These are phyloP conservation scores for Anthracocystis panici-leucophaei DNA, from an alignment of 1,284 basidiomycete species.

Conservation along the genomic window DNA sequence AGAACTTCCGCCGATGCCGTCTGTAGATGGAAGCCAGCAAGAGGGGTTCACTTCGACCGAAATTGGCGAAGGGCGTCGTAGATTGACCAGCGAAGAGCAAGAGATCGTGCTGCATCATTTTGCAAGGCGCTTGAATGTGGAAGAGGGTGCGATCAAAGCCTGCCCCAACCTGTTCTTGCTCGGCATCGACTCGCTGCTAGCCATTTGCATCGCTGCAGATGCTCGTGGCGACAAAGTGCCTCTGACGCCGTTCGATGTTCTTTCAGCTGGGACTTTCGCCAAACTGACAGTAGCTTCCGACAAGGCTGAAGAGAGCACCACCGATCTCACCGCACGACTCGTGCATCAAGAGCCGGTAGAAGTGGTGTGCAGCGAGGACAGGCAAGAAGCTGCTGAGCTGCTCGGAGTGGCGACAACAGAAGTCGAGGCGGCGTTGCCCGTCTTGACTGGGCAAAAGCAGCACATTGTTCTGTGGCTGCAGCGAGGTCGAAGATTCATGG, in stretches of 20 bases:
- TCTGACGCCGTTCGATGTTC: conserved; percentile 16
- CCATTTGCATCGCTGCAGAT: conserved; percentile 23
- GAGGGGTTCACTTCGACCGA: background rate
- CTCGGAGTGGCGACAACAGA: background rate
- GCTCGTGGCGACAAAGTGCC: conserved; percentile 11
- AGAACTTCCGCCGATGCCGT: conserved; percentile 1
- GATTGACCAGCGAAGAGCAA: conserved; percentile 9
- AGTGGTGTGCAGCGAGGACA: background rate
- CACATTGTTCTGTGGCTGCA: conserved; percentile 21
- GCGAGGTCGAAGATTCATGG: conserved; percentile 21
- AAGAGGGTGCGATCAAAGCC: conserved; percentile 2
- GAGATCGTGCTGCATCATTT: conserved; percentile 17
- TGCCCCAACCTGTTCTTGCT: conserved; percentile 21
- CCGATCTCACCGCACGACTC: too few species aligned
- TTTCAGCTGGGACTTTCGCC: conserved; percentile 9
- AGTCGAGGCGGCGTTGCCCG: conserved; percentile 10
- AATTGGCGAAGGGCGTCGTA: conserved; percentile 8
- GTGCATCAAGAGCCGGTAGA: background rate
- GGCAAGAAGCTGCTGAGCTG: background rate
- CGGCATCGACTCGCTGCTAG: conserved; percentile 20
- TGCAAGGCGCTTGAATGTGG: conserved; percentile 12
- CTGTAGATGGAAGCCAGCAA: background rate
- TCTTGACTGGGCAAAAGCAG: conserved; percentile 20
- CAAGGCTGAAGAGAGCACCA: background rate
- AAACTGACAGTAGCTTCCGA: conserved; percentile 6